Conservation (phyloP, 2,329 filamentous ascomycete species). For the Myriangium duriaei region DNA sequence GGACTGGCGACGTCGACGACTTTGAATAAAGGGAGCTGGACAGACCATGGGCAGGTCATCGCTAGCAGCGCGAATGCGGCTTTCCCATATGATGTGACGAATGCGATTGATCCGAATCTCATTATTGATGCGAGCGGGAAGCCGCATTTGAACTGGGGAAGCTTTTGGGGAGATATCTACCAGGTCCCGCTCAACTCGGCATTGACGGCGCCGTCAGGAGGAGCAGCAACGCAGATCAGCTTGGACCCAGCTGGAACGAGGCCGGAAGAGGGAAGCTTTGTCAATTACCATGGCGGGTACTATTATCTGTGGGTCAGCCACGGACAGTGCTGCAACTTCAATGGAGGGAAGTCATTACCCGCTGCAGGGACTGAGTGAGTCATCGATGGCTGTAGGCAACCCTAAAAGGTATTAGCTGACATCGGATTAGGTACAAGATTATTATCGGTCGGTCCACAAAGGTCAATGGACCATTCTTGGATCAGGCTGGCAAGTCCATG, state of each 20-base stretch:
- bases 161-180: slow-evolving; percentile 56
- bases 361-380: no score
- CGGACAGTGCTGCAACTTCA: slow-evolving; percentile 51
- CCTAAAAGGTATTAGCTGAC: no score
- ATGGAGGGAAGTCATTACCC: slow-evolving; percentile 39
- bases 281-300: no score
- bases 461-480: slow-evolving; percentile 44
- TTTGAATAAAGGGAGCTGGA: slow-evolving; percentile 46
- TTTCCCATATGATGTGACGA: slow-evolving; percentile 33
- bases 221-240: slow-evolving; percentile 34
- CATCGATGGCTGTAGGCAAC: no score
- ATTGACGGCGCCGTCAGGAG: slow-evolving; percentile 16
- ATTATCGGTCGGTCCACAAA: slow-evolving; percentile 44
- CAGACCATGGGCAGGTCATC: slow-evolving; percentile 47
- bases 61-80: slow-evolving; percentile 23
- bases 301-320: no score
- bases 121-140: slow-evolving; percentile 33
- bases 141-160: slow-evolving; percentile 51
- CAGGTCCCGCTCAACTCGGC: slow-evolving; percentile 44
- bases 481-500: slow-evolving; percentile 42
- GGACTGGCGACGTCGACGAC: slow-evolving; percentile 41
- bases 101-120: slow-evolving; percentile 41
- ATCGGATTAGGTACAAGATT: no score
- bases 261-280: no score
- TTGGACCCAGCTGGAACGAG: slow-evolving; percentile 40